These are phyloP conservation scores for Pichia nakasei DNA, from an alignment of 805 yeast species.

Conservation along the genomic window DNA sequence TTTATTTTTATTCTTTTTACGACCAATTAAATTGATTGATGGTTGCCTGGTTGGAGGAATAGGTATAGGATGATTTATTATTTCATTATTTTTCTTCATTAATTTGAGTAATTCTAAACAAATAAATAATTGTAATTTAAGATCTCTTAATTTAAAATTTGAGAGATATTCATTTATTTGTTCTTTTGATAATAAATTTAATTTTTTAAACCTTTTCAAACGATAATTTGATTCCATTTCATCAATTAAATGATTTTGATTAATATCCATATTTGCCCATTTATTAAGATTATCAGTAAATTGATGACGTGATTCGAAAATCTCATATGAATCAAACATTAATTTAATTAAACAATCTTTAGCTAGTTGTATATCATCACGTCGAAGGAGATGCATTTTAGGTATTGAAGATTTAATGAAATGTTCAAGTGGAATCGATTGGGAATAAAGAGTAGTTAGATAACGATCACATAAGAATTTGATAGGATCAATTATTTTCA, in stretches of 20 bases:
- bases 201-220: background rate
- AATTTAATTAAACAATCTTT: slow-evolving; percentile 14
- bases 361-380: slow-evolving; percentile 16
- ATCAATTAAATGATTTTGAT: slow-evolving; percentile 2
- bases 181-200: background rate
- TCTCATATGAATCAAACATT: slow-evolving; percentile 13
- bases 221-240: background rate
- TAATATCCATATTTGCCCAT: background rate
- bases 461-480: slow-evolving; percentile 22
- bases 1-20: slow-evolving; percentile 17
- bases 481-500: slow-evolving; percentile 19
- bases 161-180: background rate
- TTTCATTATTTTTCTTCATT: background rate
- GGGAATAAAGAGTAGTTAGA: slow-evolving; percentile 20
- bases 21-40: slow-evolving; percentile 9
- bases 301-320: slow-evolving; percentile 17
- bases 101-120: slow-evolving; percentile 20
- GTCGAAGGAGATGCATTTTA: slow-evolving; percentile 21
- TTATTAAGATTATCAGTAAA: background rate
- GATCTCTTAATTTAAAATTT: slow-evolving; percentile 17
- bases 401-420: slow-evolving; percentile 27
- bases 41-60: background rate
- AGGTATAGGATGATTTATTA: too few species aligned
- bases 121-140: slow-evolving; percentile 23
- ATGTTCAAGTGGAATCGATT: slow-evolving; percentile 21